Percentiles rank a stretch among this genome's conserved stretches.
Evolutionary conservation across 2,329 filamentous ascomycete species (phyloP).

Genomic region (Trichoderma sp.): DNA sequence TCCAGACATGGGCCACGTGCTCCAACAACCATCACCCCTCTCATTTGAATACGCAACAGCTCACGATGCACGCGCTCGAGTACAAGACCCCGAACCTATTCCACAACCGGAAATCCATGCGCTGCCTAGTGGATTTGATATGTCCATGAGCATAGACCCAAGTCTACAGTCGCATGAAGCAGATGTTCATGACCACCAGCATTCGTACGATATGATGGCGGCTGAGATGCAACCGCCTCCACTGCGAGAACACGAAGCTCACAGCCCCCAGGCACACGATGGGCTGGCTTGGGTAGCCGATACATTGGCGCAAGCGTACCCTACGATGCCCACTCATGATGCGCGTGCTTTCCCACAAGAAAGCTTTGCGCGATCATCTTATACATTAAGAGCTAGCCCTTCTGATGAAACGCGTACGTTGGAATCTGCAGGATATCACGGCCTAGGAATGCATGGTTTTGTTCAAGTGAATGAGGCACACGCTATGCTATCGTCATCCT

Average conservation of each 20-base stretch:
- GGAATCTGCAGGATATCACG: not conserved
- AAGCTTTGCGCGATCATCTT: slow-evolving; percentile 19
- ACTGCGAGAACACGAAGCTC: not conserved
- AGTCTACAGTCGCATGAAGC: slow-evolving; percentile 27
- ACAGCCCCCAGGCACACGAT: not conserved
- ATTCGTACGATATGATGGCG: slow-evolving; percentile 2
- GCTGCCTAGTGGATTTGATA: slow-evolving; percentile 9
- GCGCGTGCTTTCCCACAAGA: not conserved
- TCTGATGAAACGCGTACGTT: slow-evolving; percentile 9
- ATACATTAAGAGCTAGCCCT: slow-evolving; percentile 8
- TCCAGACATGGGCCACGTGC: not conserved
- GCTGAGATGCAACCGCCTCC: slow-evolving; percentile 7
- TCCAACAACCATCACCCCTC: slow-evolving; percentile 28
- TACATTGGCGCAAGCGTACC: slow-evolving; percentile 3
- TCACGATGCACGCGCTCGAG: slow-evolving; percentile 27
- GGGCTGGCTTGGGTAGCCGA: slow-evolving; percentile 15
- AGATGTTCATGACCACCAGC: not conserved
- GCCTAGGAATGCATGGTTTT: not conserved
- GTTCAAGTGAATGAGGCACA: not conserved
- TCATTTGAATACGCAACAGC: slow-evolving; percentile 34
- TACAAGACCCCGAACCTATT: not conserved
- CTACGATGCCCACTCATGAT: slow-evolving; percentile 9
- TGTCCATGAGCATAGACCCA: slow-evolving; percentile 30
- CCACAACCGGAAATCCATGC: not conserved
- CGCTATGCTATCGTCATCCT: not conserved